These are phyloP conservation scores for Chenopodium formosanum DNA, from an alignment of 148 eudicot genomes.

Conservation along the genomic window DNA sequence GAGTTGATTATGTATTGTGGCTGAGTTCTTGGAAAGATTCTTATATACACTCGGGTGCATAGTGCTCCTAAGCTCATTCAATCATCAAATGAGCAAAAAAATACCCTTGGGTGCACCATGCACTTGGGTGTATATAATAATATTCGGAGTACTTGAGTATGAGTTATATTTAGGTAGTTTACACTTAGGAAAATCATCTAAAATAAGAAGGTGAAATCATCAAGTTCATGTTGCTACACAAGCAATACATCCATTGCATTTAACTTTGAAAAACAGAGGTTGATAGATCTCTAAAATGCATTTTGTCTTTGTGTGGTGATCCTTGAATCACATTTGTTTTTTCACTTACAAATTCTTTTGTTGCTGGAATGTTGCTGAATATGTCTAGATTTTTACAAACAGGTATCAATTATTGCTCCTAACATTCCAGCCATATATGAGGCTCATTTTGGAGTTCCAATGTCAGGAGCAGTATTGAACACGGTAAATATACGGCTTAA, in stretches of 20 bases:
- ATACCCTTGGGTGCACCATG: too few relatives aligned
- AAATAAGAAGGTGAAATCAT: background rate
- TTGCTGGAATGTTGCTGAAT: constrained; percentile 11
- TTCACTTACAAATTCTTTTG: background rate
- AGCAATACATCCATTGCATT: too few relatives aligned
- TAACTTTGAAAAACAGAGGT: background rate
- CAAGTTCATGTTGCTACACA: background rate
- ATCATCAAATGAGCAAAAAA: too few relatives aligned
- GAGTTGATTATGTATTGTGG: background rate
- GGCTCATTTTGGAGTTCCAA: constrained; percentile 96
- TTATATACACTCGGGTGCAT: too few relatives aligned
- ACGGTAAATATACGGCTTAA: constrained; percentile 83
- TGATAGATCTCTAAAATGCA: background rate
- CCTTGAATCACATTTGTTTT: background rate
- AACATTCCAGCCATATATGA: constrained; percentile 89
- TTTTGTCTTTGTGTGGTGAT: background rate
- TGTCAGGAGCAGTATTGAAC: constrained; percentile 89
- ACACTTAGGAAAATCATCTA: background rate
- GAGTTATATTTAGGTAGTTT: background rate
- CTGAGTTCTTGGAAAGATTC: background rate
- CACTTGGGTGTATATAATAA: too few relatives aligned
- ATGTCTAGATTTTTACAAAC: constrained; percentile 22
- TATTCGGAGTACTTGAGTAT: background rate
- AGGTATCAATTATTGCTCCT: constrained; percentile 96
- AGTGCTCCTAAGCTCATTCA: too few relatives aligned